Conservation (phyloP, 768 basidiomycete genomes). For the Tulasnella sp. region DNA sequence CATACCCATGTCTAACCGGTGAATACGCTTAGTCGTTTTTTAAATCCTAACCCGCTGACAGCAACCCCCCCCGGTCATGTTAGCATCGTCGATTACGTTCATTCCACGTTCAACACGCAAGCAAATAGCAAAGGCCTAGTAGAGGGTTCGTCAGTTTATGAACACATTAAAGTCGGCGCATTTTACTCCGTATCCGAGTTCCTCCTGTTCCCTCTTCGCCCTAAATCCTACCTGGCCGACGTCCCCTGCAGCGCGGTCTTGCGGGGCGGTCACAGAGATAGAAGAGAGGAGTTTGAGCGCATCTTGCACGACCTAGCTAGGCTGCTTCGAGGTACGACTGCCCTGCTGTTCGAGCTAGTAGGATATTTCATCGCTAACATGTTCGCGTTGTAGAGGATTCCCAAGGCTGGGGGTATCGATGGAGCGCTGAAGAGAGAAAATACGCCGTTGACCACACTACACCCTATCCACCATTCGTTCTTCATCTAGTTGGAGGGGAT, state of each 20-base stretch:
- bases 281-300: background rate
- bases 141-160: background rate
- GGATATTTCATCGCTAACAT: too few relatives aligned
- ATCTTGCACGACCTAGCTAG: background rate
- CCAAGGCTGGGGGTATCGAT: too few relatives aligned
- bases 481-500: too few relatives aligned
- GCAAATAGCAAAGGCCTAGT: background rate
- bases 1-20: constrained; percentile 17
- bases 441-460: too few relatives aligned
- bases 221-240: background rate
- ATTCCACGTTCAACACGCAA: background rate
- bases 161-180: constrained; percentile 1
- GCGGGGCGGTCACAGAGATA: background rate
- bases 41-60: too few relatives aligned
- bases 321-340: background rate
- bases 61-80: too few relatives aligned
- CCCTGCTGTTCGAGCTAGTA: too few relatives aligned
- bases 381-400: too few relatives aligned
- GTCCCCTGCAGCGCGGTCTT: background rate
- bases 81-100: constrained; percentile 1
- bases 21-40: background rate
- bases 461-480: too few relatives aligned
- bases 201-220: background rate
- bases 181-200: constrained; percentile 9
- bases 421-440: too few relatives aligned